phyloP scores from a whole-genome alignment of 768 basidiomycete genomes.

The Tricholoma bakamatsutake region DNA sequence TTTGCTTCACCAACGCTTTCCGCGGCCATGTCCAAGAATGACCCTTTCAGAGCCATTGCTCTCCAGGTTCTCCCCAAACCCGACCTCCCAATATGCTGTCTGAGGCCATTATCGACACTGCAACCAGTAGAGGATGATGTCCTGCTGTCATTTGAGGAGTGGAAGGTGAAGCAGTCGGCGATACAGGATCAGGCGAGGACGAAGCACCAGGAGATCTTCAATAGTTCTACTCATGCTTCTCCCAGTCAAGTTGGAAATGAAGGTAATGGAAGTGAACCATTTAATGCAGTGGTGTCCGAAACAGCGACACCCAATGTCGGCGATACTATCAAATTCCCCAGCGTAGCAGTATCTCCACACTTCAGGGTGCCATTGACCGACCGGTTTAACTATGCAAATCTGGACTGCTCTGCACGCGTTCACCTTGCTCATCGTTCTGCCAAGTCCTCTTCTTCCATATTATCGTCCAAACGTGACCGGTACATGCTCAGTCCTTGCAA shows the following conservation, averaged over 20 bases:
- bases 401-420: constrained; percentile 91
- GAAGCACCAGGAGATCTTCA: constrained; percentile 18
- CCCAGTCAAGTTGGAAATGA: constrained; percentile 3
- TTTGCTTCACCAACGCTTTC: constrained; percentile 6
- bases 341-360: constrained; percentile 44
- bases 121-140: constrained; percentile 55
- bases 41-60: constrained; percentile 58
- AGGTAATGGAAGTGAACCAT: constrained; percentile 6
- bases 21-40: constrained; percentile 33
- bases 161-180: constrained; percentile 66
- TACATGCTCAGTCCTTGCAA: constrained; percentile 97
- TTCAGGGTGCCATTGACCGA: constrained; percentile 74
- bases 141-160: constrained; percentile 81
- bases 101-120: constrained; percentile 46
- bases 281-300: constrained; percentile 4
- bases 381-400: constrained; percentile 90
- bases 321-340: constrained; percentile 13
- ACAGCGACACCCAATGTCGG: constrained; percentile 15
- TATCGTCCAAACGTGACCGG: constrained; percentile 84
- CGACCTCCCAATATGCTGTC: constrained; percentile 61
- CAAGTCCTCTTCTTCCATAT: constrained; percentile 77
- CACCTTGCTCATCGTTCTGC: constrained; percentile 78
- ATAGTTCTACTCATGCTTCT: constrained; percentile 12
- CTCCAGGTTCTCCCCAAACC: constrained; percentile 41
- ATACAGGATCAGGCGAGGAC: constrained; percentile 29